Evolutionary conservation across 2,329 filamentous ascomycete genomes (phyloP).

Genomic region (Penicillium verrucosum): DNA sequence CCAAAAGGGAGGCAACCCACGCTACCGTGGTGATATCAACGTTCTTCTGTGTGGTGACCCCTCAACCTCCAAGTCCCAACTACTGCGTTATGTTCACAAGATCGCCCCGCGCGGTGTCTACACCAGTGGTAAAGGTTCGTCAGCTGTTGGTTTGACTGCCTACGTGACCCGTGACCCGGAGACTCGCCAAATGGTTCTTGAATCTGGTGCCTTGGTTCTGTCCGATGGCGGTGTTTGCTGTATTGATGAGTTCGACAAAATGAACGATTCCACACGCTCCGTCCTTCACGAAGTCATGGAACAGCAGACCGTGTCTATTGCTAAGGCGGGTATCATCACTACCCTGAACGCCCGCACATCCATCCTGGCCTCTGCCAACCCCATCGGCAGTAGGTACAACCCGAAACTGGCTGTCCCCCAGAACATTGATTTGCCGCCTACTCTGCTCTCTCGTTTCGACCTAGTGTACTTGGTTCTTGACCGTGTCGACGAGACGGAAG

Average conservation of each 20-base stretch:
- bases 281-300: slow-evolving; percentile 80
- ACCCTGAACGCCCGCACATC: slow-evolving; percentile 93
- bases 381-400: slow-evolving; percentile 97
- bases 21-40: slow-evolving; percentile 96
- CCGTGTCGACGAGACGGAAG: slow-evolving; percentile 82
- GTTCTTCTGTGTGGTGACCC: slow-evolving; percentile 94
- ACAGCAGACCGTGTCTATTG: slow-evolving; percentile 74
- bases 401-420: slow-evolving; percentile 92
- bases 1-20: slow-evolving; percentile 90
- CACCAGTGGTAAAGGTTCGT: slow-evolving; percentile 72
- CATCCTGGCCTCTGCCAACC: slow-evolving; percentile 94
- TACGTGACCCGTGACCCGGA: slow-evolving; percentile 73
- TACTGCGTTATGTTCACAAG: slow-evolving; percentile 92
- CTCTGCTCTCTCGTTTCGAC: slow-evolving; percentile 91
- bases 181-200: slow-evolving; percentile 68
- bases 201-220: slow-evolving; percentile 70
- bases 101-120: slow-evolving; percentile 87
- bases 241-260: slow-evolving; percentile 78
- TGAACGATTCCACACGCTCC: slow-evolving; percentile 70
- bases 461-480: slow-evolving; percentile 95
- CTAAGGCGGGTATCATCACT: slow-evolving; percentile 74
- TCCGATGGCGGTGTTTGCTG: slow-evolving; percentile 74
- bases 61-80: slow-evolving; percentile 92
- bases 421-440: slow-evolving; percentile 96
- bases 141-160: slow-evolving; percentile 72